phyloP scores from a whole-genome alignment of 192 early-diverging fungal genomes.

The Coemansia sp. region DNA sequence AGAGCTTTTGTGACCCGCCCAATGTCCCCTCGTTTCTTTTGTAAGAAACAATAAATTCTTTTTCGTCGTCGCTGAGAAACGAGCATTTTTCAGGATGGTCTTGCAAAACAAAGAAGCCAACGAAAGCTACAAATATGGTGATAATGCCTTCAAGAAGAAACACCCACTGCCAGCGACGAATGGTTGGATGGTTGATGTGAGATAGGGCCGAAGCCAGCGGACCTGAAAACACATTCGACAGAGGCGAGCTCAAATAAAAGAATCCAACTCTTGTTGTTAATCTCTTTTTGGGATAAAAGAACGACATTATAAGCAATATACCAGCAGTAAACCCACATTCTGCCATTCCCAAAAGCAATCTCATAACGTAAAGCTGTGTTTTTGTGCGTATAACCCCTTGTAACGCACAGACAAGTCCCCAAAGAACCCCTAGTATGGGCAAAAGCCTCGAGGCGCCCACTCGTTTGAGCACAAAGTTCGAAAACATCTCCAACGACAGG shows the following conservation, averaged over 20 bases:
- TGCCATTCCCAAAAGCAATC: slow-evolving; percentile 41
- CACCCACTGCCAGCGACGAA: slow-evolving; percentile 56
- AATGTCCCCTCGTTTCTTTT: slow-evolving; percentile 39
- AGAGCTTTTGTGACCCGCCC: slow-evolving; percentile 38
- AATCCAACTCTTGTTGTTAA: slow-evolving; percentile 30
- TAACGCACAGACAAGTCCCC: slow-evolving; percentile 47
- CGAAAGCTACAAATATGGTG: slow-evolving; percentile 30
- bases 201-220: slow-evolving; percentile 50
- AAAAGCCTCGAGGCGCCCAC: slow-evolving; percentile 43
- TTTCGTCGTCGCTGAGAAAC: slow-evolving; percentile 38
- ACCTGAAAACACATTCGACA: slow-evolving; percentile 43
- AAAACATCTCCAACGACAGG: slow-evolving; percentile 43
- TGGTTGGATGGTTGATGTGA: slow-evolving; percentile 41
- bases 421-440: slow-evolving; percentile 44
- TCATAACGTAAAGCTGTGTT: slow-evolving; percentile 43
- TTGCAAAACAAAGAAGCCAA: slow-evolving; percentile 41
- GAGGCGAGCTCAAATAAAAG: slow-evolving; percentile 48
- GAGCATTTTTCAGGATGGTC: slow-evolving; percentile 51
- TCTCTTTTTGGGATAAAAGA: slow-evolving; percentile 41
- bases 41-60: slow-evolving; percentile 36
- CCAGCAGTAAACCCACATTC: slow-evolving; percentile 52
- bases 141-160: slow-evolving; percentile 51
- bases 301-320: slow-evolving; percentile 40
- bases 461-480: slow-evolving; percentile 48
- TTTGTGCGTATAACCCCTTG: slow-evolving; percentile 44